phyloP scores from a whole-genome alignment of 495 filamentous ascomycete species.

The Neurospora discreta region DNA sequence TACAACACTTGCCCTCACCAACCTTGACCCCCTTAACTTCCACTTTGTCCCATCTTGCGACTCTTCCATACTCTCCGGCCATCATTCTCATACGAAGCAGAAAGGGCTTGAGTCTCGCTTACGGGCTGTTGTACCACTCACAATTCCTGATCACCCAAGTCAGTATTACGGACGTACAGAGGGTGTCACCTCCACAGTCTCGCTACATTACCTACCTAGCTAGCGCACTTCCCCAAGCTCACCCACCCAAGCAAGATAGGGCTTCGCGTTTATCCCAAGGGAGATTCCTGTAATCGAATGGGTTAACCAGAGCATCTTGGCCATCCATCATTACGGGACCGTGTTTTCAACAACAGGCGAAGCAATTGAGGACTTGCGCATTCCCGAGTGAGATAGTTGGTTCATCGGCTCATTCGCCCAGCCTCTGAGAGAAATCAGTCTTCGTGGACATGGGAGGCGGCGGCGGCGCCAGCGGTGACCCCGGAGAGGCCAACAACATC shows the following conservation, averaged over 20 bases:
- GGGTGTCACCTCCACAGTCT: neutral
- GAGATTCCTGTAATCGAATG: neutral
- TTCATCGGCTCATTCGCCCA: neutral
- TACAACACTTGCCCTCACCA: neutral
- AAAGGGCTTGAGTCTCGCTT: neutral
- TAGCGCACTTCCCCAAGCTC: neutral
- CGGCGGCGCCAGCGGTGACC: conserved; percentile 2
- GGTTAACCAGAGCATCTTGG: neutral
- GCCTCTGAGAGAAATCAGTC: neutral
- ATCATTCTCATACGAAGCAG: neutral
- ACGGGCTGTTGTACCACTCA: neutral
- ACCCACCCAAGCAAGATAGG: neutral
- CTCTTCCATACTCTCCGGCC: no score
- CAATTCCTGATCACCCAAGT: neutral
- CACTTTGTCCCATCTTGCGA: neutral
- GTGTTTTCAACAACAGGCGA: neutral
- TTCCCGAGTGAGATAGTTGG: neutral
- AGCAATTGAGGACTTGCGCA: neutral
- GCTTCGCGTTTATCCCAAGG: neutral
- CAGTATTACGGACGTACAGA: neutral
- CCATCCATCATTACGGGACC: neutral
- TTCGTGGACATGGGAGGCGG: conserved; percentile 2
- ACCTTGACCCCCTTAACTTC: neutral
- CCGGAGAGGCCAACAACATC: conserved; percentile 4
- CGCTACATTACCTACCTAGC: neutral